Evolutionary conservation across 2,329 filamentous ascomycete species (phyloP), one percentile per base, ranked within the genome.

Genomic region (Fusarium falciforme): DNA sequence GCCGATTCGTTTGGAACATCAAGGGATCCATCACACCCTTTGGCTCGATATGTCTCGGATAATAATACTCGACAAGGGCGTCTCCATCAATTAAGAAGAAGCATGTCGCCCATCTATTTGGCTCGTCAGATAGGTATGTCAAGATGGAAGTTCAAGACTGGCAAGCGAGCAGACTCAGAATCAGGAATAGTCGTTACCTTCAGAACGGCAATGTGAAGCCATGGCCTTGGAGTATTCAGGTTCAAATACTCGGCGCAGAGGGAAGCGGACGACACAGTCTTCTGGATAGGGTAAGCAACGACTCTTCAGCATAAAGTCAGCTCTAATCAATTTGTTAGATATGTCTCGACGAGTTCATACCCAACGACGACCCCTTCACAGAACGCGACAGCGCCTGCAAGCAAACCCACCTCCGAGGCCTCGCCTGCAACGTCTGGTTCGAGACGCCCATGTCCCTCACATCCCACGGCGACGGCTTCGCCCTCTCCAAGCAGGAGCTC

Each of bases 141-240:
- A 61, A 54, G 16, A 74, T 73, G 72, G 65, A 74, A 17, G 42
- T 73, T 29, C 58, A 74, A 57, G 65, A 73, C 60, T 71, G 72
- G 72, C 72, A 74, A 31, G 67, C 72, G 11, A 68, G 64, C 22
- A 40, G 72, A 5, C 66, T 74, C 42, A 35, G 70, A 22, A 67
- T 74, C 59, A 35, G 70, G 12, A 72, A 68, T 61, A 68, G 67
- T 38, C 67, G 72, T 17, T 74, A 72, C 22, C 36, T 47, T 22
- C 67, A 73, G 14, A 65, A 71, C 25, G 67, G 62, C 44, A 55
- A 59, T 22, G 47, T 52, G 20, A 73, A 64, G 68, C 67, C 64
- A 16, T 61, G 61, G 58, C 73, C 75, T 14, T 75, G 64, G 67
- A 63, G 66, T 33, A 67, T 69, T 47, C 68, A 74, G 22, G 49